Conservation (phyloP, 192 early-diverging fungal species). For the Linnemannia zychae region DNA sequence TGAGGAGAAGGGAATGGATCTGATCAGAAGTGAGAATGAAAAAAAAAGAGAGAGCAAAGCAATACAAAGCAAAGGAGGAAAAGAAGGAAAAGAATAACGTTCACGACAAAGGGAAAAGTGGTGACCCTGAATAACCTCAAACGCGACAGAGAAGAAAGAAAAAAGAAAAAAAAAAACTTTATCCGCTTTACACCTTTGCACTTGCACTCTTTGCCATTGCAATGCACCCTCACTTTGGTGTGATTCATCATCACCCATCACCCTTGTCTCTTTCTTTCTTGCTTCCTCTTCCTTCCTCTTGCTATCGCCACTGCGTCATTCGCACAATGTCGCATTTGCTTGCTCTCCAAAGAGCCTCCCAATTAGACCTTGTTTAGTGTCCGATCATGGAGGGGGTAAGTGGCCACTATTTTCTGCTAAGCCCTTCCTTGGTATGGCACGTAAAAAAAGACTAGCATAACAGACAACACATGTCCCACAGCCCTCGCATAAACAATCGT, state of each 20-base stretch:
- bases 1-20: neutral
- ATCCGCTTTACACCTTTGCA: too few relatives aligned
- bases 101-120: neutral
- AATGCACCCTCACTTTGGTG: neutral
- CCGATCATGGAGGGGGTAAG: neutral
- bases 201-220: too few relatives aligned
- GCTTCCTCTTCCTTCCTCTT: neutral
- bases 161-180: too few relatives aligned
- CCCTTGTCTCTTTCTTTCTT: neutral
- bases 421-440: too few relatives aligned
- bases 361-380: neutral
- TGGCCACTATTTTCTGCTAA: conserved; percentile 2
- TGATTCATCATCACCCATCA: neutral
- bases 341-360: neutral
- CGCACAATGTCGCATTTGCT: neutral
- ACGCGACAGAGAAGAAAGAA: too few relatives aligned
- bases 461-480: neutral
- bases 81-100: neutral
- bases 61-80: neutral
- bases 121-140: too few relatives aligned
- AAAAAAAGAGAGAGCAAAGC: neutral
- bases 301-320: neutral
- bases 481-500: neutral
- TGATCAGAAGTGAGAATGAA: neutral
- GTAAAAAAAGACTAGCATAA: neutral